phyloP scores from a whole-genome alignment of 352 stramenopile species.

The Pythium sukuiense region DNA sequence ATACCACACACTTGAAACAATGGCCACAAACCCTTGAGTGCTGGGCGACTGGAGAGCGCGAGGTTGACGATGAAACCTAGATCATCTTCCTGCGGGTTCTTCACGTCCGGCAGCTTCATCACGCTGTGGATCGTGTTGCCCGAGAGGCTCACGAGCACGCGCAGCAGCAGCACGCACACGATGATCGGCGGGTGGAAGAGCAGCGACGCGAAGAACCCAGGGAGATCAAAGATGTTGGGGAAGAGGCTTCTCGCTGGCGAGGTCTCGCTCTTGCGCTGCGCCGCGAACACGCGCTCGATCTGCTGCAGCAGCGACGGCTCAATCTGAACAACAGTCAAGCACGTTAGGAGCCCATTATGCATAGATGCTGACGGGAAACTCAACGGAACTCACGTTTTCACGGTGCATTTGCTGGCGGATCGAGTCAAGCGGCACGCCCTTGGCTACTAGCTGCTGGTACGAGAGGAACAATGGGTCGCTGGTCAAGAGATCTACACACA shows the following conservation, averaged over 20 bases:
- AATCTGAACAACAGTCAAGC: constrained; percentile 22
- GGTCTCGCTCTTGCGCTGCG: constrained; percentile 37
- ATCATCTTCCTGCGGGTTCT: constrained; percentile 63
- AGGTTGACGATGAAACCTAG: constrained; percentile 68
- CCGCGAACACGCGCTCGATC: constrained; percentile 50
- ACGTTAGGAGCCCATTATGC: no score
- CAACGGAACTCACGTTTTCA: constrained; percentile 43
- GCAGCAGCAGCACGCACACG: constrained; percentile 57
- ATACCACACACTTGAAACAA: background rate
- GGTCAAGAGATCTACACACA: constrained; percentile 31
- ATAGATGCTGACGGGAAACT: background rate
- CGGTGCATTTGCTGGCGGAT: constrained; percentile 74
- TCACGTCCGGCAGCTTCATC: constrained; percentile 58
- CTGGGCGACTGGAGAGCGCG: constrained; percentile 51
- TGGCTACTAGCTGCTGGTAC: constrained; percentile 61
- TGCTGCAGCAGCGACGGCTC: constrained; percentile 38
- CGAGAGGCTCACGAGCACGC: constrained; percentile 47
- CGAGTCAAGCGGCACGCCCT: constrained; percentile 58
- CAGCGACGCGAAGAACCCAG: constrained; percentile 49
- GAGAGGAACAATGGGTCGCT: constrained; percentile 53
- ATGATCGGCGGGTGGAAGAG: constrained; percentile 63
- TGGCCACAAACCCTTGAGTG: constrained; percentile 53
- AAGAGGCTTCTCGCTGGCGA: constrained; percentile 35
- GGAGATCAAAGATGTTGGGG: constrained; percentile 53
- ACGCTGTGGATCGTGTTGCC: constrained; percentile 37